Conservation (phyloP, 2,329 filamentous ascomycete species). For the Xylaria multiplex region DNA sequence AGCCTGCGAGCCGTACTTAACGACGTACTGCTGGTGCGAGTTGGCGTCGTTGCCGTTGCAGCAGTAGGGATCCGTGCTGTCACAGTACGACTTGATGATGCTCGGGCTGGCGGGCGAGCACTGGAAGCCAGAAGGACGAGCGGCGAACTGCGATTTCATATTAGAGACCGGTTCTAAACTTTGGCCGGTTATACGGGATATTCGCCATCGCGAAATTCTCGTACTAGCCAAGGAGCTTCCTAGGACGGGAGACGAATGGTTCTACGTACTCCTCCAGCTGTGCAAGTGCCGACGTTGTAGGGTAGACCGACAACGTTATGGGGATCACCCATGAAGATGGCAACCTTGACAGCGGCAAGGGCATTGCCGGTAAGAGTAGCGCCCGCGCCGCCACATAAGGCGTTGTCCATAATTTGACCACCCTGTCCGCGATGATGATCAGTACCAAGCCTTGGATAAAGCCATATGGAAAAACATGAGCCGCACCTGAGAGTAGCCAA, state of each 20-base stretch:
- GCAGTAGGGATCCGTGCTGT: constrained; percentile 71
- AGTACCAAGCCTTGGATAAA: not conserved
- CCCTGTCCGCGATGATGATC: constrained; percentile 53
- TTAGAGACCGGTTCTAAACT: not conserved
- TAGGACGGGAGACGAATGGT: too few relatives aligned
- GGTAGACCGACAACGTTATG: constrained; percentile 63
- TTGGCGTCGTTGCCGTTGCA: constrained; percentile 70
- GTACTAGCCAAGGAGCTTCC: too few relatives aligned
- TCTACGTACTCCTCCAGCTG: constrained; percentile 64
- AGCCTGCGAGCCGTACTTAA: constrained; percentile 68
- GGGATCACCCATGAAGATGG: constrained; percentile 71
- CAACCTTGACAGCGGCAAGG: constrained; percentile 65
- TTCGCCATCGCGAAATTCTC: too few relatives aligned
- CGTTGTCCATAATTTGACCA: constrained; percentile 71
- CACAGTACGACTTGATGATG: constrained; percentile 73
- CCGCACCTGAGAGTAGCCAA: constrained; percentile 67
- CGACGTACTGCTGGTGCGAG: constrained; percentile 69
- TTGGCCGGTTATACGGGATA: not conserved
- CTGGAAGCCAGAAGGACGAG: constrained; percentile 65
- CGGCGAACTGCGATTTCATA: constrained; percentile 62
- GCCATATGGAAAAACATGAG: not conserved
- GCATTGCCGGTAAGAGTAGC: constrained; percentile 56
- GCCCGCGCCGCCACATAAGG: constrained; percentile 67
- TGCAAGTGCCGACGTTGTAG: constrained; percentile 71
- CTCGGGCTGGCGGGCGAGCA: constrained; percentile 60